phyloP scores from a whole-genome alignment of 2,329 filamentous ascomycete genomes.

The Harringtonia aguacate region DNA sequence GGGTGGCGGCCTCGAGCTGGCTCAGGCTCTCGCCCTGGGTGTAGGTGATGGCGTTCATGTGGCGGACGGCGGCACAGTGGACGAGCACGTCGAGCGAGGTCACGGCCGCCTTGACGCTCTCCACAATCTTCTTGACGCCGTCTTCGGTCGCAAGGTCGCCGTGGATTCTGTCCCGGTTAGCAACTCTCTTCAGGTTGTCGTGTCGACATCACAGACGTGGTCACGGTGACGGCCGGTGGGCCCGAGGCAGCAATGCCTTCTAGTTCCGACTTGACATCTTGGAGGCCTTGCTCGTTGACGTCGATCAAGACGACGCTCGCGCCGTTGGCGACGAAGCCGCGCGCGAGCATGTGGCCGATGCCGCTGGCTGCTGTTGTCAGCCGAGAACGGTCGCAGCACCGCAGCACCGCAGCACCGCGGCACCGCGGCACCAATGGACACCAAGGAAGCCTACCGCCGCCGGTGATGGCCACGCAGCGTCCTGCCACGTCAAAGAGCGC shows the following conservation, averaged over 20 bases:
- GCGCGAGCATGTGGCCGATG: conserved; percentile 13
- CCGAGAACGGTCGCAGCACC: no score
- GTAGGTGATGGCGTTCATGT: conserved; percentile 4
- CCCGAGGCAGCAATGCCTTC: background rate
- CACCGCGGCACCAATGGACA: no score
- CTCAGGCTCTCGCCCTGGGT: conserved; percentile 2
- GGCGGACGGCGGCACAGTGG: conserved; percentile 2
- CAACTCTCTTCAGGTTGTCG: no score
- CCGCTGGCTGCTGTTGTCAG: conserved; percentile 9
- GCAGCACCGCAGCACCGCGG: no score
- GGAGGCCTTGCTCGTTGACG: conserved; percentile 9
- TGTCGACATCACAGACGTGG: no score
- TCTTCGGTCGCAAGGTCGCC: conserved; percentile 9
- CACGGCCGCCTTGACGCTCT: background rate
- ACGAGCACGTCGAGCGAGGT: background rate
- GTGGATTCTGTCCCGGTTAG: background rate
- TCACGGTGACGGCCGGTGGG: no score
- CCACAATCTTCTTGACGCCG: conserved; percentile 3
- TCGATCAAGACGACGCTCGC: conserved; percentile 11
- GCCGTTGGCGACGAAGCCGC: conserved; percentile 11
- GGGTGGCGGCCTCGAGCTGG: conserved; percentile 25
- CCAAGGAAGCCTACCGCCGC: conserved; percentile 11
- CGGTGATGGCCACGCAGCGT: conserved; percentile 3
- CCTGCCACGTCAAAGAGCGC: conserved; percentile 1
- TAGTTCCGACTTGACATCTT: conserved; percentile 1